Evolutionary conservation across 2,329 filamentous ascomycete species (phyloP), one percentile per base, ranked within the genome.

Genomic region (Incumbomyces delicatus): DNA sequence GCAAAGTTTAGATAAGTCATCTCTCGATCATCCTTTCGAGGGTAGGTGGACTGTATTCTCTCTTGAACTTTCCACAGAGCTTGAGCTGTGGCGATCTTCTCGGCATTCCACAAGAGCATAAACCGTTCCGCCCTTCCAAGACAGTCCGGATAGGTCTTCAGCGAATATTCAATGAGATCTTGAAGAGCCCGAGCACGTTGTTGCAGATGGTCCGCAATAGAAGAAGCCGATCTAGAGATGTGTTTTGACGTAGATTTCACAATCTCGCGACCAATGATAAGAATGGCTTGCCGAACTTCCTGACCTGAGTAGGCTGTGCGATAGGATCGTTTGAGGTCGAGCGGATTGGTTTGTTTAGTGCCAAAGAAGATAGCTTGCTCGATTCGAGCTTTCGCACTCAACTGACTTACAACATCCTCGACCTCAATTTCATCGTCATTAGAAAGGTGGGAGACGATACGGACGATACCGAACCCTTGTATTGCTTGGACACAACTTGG

Each of bases 291-390:
- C 50, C 85, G 81, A 20, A 94, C 75, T 57, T 95, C 86, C 18
- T 78, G 70, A 14, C 75, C 66, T 0, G 78, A 72, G 54, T 92
- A 94, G 3, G 75, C 72, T 39, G 82, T 70, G 46, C 81, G 79
- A 33, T 77, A 72, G 52, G 78, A 77, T 36, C 81, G 76, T 36
- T 83, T 78, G 57, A 98, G 87, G 51, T 88, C 81, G n/a, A 98
- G 68, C n/a, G 90, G 85, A 57, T 88, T 96, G 58, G 86, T 80
- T 51, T 82, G 76, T 60, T 85, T 80, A 40, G 79, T 80, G 1
- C 89, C 89, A 61, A 87, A 96, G 66, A 95, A 96, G 1, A 96
- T 85, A 2, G 89, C 89, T 66, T 98, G 89, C 60, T 95, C 87
- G 34, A 98, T 75, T 65, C 92, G 95, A 66, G 81, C 86, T 66